Evolutionary conservation across 352 stramenopile species (phyloP).

Genomic region (Globisporangium lucens): DNA sequence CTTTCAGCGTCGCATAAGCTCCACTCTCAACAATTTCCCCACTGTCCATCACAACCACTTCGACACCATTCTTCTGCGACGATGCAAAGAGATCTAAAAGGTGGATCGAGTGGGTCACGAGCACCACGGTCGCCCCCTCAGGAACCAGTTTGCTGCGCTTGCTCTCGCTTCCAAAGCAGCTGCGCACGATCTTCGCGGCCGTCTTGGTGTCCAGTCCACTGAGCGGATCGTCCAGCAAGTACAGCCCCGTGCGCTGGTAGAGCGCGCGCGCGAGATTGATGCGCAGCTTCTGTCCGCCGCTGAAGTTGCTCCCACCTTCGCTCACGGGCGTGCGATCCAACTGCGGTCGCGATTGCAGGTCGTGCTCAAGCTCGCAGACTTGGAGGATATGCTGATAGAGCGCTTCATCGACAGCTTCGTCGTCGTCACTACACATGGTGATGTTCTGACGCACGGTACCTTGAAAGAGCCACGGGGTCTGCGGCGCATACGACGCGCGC

Average conservation of each 20-base stretch:
- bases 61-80: conserved; percentile 11
- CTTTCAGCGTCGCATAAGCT: conserved; percentile 24
- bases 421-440: conserved; percentile 35
- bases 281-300: conserved; percentile 75
- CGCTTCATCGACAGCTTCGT: conserved; percentile 27
- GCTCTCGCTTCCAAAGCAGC: conserved; percentile 38
- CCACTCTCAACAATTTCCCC: conserved; percentile 50
- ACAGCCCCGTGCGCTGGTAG: conserved; percentile 64
- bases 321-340: conserved; percentile 52
- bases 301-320: conserved; percentile 84
- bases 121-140: conserved; percentile 47
- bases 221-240: conserved; percentile 89
- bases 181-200: conserved; percentile 41
- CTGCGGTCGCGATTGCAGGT: conserved; percentile 43
- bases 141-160: conserved; percentile 37
- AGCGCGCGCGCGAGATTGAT: conserved; percentile 85
- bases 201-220: conserved; percentile 75
- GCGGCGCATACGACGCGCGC: conserved; percentile 60
- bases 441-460: conserved; percentile 63
- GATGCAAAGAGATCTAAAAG: conserved; percentile 55
- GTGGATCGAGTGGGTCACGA: conserved; percentile 78
- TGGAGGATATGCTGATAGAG: conserved; percentile 53
- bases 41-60: conserved; percentile 59
- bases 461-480: conserved; percentile 76
- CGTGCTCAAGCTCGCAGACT: conserved; percentile 67